phyloP scores from a whole-genome alignment of 495 filamentous ascomycete species.

The Annulohypoxylon maeteangense region DNA sequence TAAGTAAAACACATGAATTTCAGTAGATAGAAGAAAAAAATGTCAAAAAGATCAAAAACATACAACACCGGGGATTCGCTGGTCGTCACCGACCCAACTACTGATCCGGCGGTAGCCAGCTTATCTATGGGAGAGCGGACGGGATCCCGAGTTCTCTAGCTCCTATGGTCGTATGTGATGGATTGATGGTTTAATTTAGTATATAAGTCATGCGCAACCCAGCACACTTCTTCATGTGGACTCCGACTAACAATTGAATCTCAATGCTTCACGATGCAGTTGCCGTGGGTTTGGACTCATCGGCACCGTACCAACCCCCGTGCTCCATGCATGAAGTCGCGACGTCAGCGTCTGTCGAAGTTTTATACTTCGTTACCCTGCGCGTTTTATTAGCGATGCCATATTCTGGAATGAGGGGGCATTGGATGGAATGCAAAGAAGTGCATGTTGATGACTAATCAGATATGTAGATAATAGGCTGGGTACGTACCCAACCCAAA shows the following conservation, averaged over 20 bases:
- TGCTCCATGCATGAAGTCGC: constrained; percentile 53
- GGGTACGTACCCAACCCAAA: constrained; percentile 53
- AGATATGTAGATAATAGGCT: neutral
- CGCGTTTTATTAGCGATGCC: neutral
- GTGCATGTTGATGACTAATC: neutral
- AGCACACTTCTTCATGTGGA: neutral
- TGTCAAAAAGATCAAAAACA: constrained; percentile 38
- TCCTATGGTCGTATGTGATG: constrained; percentile 59
- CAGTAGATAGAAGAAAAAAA: no score
- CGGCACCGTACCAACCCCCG: constrained; percentile 52
- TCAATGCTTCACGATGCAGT: constrained; percentile 4
- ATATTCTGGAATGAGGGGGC: neutral
- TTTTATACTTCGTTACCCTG: constrained; percentile 51
- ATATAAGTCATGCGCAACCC: no score
- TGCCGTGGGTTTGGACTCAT: constrained; percentile 18
- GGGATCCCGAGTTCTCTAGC: constrained; percentile 59
- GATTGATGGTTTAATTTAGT: neutral
- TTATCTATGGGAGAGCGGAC: constrained; percentile 63
- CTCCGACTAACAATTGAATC: no score
- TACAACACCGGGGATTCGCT: constrained; percentile 62
- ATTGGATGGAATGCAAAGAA: neutral
- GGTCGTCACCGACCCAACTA: constrained; percentile 64
- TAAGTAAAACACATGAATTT: no score
- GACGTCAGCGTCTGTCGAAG: constrained; percentile 49
- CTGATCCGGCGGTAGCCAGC: constrained; percentile 53